These are phyloP conservation scores for Cercospora sp. DNA, from an alignment of 2,329 filamentous ascomycete genomes.

Conservation along the genomic window DNA sequence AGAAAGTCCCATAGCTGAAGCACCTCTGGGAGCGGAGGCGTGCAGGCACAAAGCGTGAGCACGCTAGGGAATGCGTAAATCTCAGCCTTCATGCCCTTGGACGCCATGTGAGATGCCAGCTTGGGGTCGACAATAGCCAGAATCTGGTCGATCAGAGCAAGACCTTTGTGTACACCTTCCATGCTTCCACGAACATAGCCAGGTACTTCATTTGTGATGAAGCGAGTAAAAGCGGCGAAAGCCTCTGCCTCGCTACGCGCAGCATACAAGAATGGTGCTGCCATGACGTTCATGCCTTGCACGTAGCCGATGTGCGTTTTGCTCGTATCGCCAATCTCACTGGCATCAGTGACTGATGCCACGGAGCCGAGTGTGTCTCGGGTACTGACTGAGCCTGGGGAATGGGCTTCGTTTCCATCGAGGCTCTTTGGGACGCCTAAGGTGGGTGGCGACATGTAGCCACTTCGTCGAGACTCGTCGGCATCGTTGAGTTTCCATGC, in stretches of 20 bases:
- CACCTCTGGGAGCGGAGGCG: constrained; percentile 90
- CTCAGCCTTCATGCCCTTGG: constrained; percentile 85
- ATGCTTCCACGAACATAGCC: constrained; percentile 94
- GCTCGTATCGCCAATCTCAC: constrained; percentile 54
- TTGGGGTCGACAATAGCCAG: constrained; percentile 88
- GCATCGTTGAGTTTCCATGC: constrained; percentile 91
- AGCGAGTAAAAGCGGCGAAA: constrained; percentile 83
- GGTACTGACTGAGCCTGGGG: constrained; percentile 37
- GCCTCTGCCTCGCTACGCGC: constrained; percentile 93
- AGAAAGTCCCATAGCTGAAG: constrained; percentile 94
- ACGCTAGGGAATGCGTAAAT: constrained; percentile 97
- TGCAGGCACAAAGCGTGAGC: constrained; percentile 91
- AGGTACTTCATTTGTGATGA: constrained; percentile 84
- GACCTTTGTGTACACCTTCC: constrained; percentile 92
- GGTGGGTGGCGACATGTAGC: constrained; percentile 52
- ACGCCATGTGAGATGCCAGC: constrained; percentile 77
- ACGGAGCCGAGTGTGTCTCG: constrained; percentile 44
- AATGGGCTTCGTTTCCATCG: constrained; percentile 49
- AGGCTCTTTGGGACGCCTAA: constrained; percentile 51
- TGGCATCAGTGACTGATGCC: constrained; percentile 59
- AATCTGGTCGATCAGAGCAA: constrained; percentile 88
- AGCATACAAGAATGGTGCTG: constrained; percentile 91
- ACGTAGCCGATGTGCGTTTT: constrained; percentile 82
- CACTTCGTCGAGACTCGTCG: constrained; percentile 58
- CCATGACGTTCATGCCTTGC: constrained; percentile 98